Evolutionary conservation across 129 eudicot species (phyloP).

Genomic region (Heracleum sosnowskyi): DNA sequence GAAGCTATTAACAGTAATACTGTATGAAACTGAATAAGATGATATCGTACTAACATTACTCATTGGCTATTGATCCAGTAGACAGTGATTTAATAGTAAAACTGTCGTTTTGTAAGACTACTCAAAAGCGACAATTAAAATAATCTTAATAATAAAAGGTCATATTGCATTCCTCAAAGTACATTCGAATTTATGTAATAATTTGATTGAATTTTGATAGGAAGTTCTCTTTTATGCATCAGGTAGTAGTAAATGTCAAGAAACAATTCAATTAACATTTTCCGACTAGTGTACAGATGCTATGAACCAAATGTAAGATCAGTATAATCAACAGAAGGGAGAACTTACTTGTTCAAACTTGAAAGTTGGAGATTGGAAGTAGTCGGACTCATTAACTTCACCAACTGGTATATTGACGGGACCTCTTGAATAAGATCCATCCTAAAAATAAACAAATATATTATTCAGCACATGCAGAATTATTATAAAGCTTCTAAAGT

Average conservation of each 20-base stretch:
- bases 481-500: neutral
- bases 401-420: conserved; percentile 90
- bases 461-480: neutral
- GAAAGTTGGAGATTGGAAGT: conserved; percentile 70
- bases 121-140: neutral
- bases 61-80: neutral
- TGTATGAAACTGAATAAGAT: neutral
- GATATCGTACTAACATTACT: neutral
- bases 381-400: conserved; percentile 53
- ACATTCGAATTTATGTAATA: neutral
- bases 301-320: conserved; percentile 8
- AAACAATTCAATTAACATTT: neutral
- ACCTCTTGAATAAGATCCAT: conserved; percentile 98
- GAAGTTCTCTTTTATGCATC: neutral
- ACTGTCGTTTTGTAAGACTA: neutral
- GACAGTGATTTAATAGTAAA: neutral
- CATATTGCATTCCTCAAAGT: neutral
- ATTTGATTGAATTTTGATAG: neutral
- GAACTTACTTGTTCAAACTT: conserved; percentile 93
- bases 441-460: conserved; percentile 37
- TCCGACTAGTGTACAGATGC: neutral
- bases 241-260: neutral
- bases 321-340: conserved; percentile 4
- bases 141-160: neutral
- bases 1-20: neutral